Evolutionary conservation across 2,329 filamentous ascomycete genomes (phyloP).

Genomic region (Hypoxylon sp.): DNA sequence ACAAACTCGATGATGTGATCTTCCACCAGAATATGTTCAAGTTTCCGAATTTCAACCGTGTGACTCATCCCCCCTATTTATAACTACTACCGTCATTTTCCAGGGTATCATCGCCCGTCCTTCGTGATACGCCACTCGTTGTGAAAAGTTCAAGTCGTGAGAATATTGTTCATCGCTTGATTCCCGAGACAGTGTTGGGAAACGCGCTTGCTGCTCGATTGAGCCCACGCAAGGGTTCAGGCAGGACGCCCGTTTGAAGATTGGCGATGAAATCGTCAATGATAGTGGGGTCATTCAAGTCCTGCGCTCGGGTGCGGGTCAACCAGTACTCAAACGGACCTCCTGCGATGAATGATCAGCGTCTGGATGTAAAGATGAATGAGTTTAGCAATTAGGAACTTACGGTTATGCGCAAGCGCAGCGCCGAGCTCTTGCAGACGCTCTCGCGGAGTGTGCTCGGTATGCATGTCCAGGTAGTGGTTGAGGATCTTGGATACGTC

Average conservation of each 20-base stretch:
- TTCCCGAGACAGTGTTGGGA: constrained; percentile 49
- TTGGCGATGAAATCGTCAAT: constrained; percentile 57
- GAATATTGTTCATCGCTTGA: not conserved
- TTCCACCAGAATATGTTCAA: not conserved
- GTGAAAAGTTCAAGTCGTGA: not conserved
- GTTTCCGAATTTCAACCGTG: not conserved
- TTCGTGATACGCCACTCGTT: not conserved
- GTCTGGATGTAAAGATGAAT: not conserved
- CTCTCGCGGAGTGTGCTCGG: constrained; percentile 60
- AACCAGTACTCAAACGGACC: constrained; percentile 65
- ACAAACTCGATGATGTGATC: not conserved
- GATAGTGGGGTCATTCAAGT: constrained; percentile 53
- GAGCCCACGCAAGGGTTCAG: constrained; percentile 55
- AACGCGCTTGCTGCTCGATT: constrained; percentile 56
- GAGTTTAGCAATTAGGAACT: constrained; percentile 39
- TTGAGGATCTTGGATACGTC: constrained; percentile 64
- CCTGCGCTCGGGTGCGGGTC: constrained; percentile 58
- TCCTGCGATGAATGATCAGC: constrained; percentile 47
- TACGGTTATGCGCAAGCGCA: constrained; percentile 60
- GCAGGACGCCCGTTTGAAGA: constrained; percentile 57
- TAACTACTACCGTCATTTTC: not conserved
- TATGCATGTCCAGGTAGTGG: constrained; percentile 63
- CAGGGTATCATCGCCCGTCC: not conserved
- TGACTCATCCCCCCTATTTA: not conserved
- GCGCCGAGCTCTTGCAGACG: constrained; percentile 61